Conservation (phyloP, 495 filamentous ascomycete genomes). For the Astrocystis sublimbata region DNA sequence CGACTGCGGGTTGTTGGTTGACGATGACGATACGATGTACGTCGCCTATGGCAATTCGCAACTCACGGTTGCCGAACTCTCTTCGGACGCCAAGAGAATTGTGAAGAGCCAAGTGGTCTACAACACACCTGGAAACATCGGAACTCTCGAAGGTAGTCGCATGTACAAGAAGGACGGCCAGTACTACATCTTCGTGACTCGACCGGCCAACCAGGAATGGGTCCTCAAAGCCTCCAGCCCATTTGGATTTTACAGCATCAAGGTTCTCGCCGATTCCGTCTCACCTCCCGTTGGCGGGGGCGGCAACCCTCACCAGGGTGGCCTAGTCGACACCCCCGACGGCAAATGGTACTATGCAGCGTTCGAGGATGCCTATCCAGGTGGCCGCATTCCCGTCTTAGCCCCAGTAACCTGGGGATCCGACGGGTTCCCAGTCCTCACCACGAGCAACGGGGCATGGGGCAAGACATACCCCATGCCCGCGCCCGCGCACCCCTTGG, state of each 20-base stretch:
- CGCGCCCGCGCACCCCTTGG: conserved; percentile 26
- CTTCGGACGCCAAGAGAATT: conserved; percentile 40
- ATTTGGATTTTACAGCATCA: conserved; percentile 45
- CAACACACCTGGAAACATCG: conserved; percentile 23
- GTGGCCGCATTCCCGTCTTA: conserved; percentile 57
- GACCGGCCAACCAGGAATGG: conserved; percentile 43
- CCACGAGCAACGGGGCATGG: conserved; percentile 42
- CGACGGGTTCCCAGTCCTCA: conserved; percentile 52
- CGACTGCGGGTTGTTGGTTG: conserved; percentile 56
- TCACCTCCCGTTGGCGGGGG: conserved; percentile 39
- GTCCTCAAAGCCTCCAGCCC: conserved; percentile 46
- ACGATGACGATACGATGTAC: conserved; percentile 58
- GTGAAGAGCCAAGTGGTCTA: conserved; percentile 46
- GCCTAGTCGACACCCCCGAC: conserved; percentile 50
- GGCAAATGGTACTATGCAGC: conserved; percentile 58
- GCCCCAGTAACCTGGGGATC: conserved; percentile 50
- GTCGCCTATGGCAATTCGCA: conserved; percentile 53
- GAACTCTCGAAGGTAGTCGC: conserved; percentile 52
- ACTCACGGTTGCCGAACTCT: conserved; percentile 50
- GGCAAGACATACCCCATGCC: conserved; percentile 45
- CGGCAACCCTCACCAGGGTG: conserved; percentile 54
- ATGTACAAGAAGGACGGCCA: conserved; percentile 54
- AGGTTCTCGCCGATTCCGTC: conserved; percentile 35
- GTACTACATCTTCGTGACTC: conserved; percentile 53
- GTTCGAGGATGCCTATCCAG: conserved; percentile 54